Base-by-base conservation (phyloP, 2,329 filamentous ascomycete genomes). In the Pseudomassariella vexata region DNA sequence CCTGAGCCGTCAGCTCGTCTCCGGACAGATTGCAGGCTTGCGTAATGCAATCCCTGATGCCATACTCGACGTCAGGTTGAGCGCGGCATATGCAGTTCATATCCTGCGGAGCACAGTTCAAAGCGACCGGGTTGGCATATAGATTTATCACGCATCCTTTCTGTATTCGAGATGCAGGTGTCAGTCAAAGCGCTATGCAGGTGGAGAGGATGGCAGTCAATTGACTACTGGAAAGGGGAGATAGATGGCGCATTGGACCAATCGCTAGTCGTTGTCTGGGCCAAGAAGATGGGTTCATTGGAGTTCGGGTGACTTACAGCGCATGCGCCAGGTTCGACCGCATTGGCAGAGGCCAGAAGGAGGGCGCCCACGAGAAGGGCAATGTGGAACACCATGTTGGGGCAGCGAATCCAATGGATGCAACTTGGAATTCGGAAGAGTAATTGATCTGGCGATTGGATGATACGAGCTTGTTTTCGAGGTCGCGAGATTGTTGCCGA, bases 31-130 rank as follows among this genome's bases (percentile, higher is more conserved):
- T n/a, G 9, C 36, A 38, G 9, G 36, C 36, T 19, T 38, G 36
- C 3, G 24, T 35, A 25, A 38, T 38, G 32, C 36, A 38, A 16
- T 38, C 36, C 9, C 36, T 19, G 17, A 38, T 29, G 14, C 27
- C 36, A 15, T 32, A 35, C 22, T 11, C 21, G 28, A 38, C 29
- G 24, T 35, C 25, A 10, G 24, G 12, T 10, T 22, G 24, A 5
- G 28, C 24, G 5, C 26, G 24, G 22, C 36, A 38, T 18, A 28
- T 33, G 21, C 36, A 38, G 18, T 28, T 22, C 14, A 25, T 29
- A 29, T 38, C 36, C 15, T 29, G 27, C 7, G 12, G 5, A 18
- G 20, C 20, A 26, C 36, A 38, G 18, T 24, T 25, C 8, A 38
- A 19, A 11, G 17, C 22, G 18, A 25, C 25, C 10, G 36, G 33